Conservation (phyloP, 192 early-diverging fungal species). For the Diversispora epigaea region DNA sequence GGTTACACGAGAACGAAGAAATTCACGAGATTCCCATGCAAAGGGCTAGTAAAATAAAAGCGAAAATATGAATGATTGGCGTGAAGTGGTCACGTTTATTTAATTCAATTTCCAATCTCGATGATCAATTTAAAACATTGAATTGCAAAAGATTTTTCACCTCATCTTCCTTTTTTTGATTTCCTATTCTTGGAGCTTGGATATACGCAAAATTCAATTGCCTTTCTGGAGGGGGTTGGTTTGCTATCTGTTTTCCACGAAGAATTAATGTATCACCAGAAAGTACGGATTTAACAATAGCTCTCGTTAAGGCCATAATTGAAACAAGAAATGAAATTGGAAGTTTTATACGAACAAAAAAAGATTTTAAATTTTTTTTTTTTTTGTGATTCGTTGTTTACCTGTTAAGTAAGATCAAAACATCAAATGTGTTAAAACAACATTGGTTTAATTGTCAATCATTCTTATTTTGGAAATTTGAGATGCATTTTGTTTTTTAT, state of each 20-base stretch:
- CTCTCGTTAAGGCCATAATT: constrained; percentile 54
- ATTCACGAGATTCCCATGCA: constrained; percentile 88
- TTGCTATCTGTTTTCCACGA: constrained; percentile 70
- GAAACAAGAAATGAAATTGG: not conserved
- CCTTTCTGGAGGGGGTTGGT: constrained; percentile 83
- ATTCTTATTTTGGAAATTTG: too few relatives aligned
- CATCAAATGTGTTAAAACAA: too few relatives aligned
- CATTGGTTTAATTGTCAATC: too few relatives aligned
- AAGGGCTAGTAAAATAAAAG: constrained; percentile 52
- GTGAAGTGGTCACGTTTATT: not conserved
- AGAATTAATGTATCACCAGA: constrained; percentile 93
- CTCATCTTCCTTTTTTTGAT: constrained; percentile 83
- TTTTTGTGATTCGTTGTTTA: too few relatives aligned
- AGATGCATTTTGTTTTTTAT: too few relatives aligned
- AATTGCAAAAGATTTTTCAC: constrained; percentile 42
- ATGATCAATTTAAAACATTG: not conserved
- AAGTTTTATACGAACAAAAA: too few relatives aligned
- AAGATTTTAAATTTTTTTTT: too few relatives aligned
- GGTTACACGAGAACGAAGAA: constrained; percentile 77
- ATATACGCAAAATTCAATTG: constrained; percentile 81
- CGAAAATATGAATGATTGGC: not conserved
- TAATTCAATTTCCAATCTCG: not conserved
- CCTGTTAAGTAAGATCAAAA: too few relatives aligned
- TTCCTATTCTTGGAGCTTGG: constrained; percentile 82
- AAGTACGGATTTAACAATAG: constrained; percentile 83